Conservation (phyloP, 495 filamentous ascomycete genomes). For the Xylaria venustula region DNA sequence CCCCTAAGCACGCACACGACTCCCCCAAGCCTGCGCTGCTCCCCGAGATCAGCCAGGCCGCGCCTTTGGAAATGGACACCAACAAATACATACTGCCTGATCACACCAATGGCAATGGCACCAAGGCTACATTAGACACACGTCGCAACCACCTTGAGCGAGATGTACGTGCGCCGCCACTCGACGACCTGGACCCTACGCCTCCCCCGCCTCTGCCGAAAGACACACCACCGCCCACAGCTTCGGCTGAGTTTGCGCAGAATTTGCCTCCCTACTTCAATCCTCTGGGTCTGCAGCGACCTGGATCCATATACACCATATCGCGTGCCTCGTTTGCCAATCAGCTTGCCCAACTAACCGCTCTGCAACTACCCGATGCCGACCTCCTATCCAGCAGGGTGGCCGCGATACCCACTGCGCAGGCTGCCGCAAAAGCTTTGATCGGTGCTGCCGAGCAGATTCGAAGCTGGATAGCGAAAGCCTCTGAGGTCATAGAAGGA, state of each 20-base stretch:
- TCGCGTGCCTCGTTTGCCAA: conserved; percentile 86
- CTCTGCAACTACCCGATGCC: conserved; percentile 81
- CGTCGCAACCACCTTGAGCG: conserved; percentile 53
- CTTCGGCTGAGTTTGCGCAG: conserved; percentile 37
- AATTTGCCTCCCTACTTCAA: conserved; percentile 50
- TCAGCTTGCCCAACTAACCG: conserved; percentile 79
- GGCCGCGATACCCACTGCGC: conserved; percentile 75
- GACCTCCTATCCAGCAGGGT: conserved; percentile 76
- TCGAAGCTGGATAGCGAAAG: conserved; percentile 85
- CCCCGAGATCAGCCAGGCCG: conserved; percentile 40
- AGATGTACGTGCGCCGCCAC: conserved; percentile 28
- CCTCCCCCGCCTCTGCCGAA: conserved; percentile 46
- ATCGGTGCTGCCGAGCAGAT: conserved; percentile 86
- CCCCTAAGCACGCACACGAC: conserved; percentile 23
- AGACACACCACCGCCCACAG: conserved; percentile 44
- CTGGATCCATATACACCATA: conserved; percentile 84
- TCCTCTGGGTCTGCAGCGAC: conserved; percentile 53
- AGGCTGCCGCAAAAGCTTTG: conserved; percentile 72
- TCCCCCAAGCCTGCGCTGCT: conserved; percentile 36
- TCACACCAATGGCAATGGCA: conserved; percentile 58
- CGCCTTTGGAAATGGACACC: conserved; percentile 55
- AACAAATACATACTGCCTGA: conserved; percentile 66
- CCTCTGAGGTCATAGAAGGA: conserved; percentile 77
- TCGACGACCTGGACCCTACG: conserved; percentile 35
- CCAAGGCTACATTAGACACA: conserved; percentile 54